A percentile compares a stretch with the other conserved stretches of the same genome.
Evolutionary conservation across 768 basidiomycete genomes (phyloP).

Genomic region (Pseudohyphozyma bogoriensis): DNA sequence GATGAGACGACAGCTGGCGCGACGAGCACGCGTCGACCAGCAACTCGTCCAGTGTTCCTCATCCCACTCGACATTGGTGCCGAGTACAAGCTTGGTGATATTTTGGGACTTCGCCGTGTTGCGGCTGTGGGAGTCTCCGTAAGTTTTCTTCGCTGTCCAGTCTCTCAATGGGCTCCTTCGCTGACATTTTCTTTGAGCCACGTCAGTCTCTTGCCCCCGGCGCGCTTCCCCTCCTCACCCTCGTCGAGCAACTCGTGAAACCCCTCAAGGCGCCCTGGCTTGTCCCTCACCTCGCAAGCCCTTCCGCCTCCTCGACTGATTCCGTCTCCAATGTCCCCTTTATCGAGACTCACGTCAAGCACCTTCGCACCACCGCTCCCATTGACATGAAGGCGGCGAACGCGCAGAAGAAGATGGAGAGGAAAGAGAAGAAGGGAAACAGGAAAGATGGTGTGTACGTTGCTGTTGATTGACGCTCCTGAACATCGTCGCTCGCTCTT

Average conservation of each 20-base stretch:
- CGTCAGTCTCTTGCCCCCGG: slow-evolving; percentile 43
- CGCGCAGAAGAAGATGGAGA: slow-evolving; percentile 35
- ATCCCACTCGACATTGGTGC: slow-evolving; percentile 59
- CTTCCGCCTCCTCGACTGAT: background rate
- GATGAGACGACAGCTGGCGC: background rate
- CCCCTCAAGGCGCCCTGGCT: slow-evolving; percentile 59
- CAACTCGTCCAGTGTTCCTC: no score
- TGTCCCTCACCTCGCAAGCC: slow-evolving; percentile 32
- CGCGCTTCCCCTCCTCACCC: slow-evolving; percentile 37
- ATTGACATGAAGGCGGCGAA: slow-evolving; percentile 67
- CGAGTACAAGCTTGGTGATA: slow-evolving; percentile 51
- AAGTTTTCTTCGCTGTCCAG: slow-evolving; percentile 31
- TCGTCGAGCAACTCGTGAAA: slow-evolving; percentile 43
- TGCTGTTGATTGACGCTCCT: slow-evolving; percentile 15
- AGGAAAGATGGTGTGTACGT: slow-evolving; percentile 9
- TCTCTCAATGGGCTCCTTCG: slow-evolving; percentile 6
- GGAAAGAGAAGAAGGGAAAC: background rate
- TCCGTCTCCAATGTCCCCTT: slow-evolving; percentile 39
- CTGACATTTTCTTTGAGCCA: background rate
- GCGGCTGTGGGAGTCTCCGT: slow-evolving; percentile 62
- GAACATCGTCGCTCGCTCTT: no score
- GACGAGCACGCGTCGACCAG: slow-evolving; percentile 1
- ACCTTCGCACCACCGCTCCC: slow-evolving; percentile 64
- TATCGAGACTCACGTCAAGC: slow-evolving; percentile 69
- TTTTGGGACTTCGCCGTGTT: slow-evolving; percentile 56